These are phyloP conservation scores for Gremmenia infestans DNA, from an alignment of 2,329 filamentous ascomycete species.

Conservation along the genomic window DNA sequence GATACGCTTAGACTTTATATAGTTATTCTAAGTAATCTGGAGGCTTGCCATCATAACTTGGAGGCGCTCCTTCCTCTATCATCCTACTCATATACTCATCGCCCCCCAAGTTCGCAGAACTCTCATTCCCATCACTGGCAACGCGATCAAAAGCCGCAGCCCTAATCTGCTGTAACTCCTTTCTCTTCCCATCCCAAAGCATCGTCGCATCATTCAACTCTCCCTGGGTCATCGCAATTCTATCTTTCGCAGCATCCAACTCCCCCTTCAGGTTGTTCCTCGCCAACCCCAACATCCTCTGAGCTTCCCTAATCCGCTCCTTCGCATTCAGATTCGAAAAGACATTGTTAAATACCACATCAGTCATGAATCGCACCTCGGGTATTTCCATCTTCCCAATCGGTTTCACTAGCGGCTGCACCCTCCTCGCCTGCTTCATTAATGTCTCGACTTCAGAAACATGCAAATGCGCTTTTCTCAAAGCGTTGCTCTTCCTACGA, in stretches of 20 bases:
- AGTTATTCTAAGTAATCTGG: too few relatives aligned
- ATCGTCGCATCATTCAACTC: slow-evolving; percentile 28
- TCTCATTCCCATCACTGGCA: too few relatives aligned
- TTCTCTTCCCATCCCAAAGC: slow-evolving; percentile 34
- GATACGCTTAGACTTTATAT: too few relatives aligned
- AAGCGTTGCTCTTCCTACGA: slow-evolving; percentile 49
- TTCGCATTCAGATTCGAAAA: slow-evolving; percentile 49
- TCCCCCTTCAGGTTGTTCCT: slow-evolving; percentile 31
- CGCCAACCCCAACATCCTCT: slow-evolving; percentile 34
- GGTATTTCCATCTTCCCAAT: slow-evolving; percentile 40
- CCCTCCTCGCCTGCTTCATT: slow-evolving; percentile 36
- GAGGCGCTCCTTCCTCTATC: too few relatives aligned
- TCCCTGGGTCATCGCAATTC: slow-evolving; percentile 27
- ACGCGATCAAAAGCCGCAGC: slow-evolving; percentile 37
- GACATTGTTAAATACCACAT: slow-evolving; percentile 52
- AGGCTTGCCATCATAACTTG: too few relatives aligned
- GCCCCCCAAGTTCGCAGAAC: too few relatives aligned
- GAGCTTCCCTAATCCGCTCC: slow-evolving; percentile 44
- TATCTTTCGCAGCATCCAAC: slow-evolving; percentile 30
- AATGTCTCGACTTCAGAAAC: slow-evolving; percentile 38
- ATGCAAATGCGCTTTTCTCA: slow-evolving; percentile 42
- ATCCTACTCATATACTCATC: too few relatives aligned
- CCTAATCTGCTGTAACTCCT: slow-evolving; percentile 41
- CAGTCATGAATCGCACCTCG: slow-evolving; percentile 42
- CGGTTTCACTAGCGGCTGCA: slow-evolving; percentile 35